Evolutionary conservation across 352 stramenopile genomes (phyloP), one percentile per base, ranked within the genome.

Genomic region (Phytophthora sojae): DNA sequence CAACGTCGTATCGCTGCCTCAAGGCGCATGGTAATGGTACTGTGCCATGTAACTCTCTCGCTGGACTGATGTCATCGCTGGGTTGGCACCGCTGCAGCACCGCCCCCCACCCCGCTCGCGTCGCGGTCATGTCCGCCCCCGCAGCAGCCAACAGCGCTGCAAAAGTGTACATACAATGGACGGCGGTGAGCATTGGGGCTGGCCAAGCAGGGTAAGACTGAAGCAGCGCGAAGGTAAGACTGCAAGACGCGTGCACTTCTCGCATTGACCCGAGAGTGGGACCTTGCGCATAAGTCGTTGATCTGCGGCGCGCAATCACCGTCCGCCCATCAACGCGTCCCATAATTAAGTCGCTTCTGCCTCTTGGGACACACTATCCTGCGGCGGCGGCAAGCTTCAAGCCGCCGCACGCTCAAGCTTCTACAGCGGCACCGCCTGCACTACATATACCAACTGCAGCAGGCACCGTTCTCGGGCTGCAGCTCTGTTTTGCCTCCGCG

Each of bases 311-410:
- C 45, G 45, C 45, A 53, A 53, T 53, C 45, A 53, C n/a, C n/a
- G 17, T 52, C n/a, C 39, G 39, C 39, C 39, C 39, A n/a, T 11
- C 17, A n/a, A 42, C 45, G 45, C 45, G 45, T 26, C 45, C 45
- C 45, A 52, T 52, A 52, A 21, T 29, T 52, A 52, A 52, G 45
- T 52, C 45, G 45, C 45, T 53, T 52, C 45, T 52, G 19, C 45
- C 45, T 1, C 45, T 29, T 53, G 45, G 45, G 45, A 53, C 45
- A 53, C 45, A 53, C n/a, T 53, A 53, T 53, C 45, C 45, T 49
- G 37, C n/a, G 44, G 45, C 19, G 45, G 17, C 44, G 35, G 35
- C 11, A 14, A 42, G 21, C 6, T 21, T 47, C 3, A n/a, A 21
- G 39, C 39, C 39, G 17, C 39, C 39, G 4, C 39, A 15, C 39